phyloP scores from a whole-genome alignment of 148 eudicot genomes.

The Beta vulgaris region DNA sequence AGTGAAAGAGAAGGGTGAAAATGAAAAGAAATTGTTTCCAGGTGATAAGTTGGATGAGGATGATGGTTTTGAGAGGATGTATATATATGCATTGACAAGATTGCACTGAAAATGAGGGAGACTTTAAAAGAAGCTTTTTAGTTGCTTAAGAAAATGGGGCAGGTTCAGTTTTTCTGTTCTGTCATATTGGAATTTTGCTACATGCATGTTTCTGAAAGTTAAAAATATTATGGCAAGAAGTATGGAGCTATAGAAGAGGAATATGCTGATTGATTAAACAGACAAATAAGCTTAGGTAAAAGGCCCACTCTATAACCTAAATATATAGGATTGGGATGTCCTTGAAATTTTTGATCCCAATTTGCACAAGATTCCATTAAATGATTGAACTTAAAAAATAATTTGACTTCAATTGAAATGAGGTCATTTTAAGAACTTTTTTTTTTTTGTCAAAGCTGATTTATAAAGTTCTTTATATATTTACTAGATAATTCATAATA shows the following conservation, averaged over 20 bases:
- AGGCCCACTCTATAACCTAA: slow-evolving; percentile 21
- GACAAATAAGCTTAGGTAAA: slow-evolving; percentile 14
- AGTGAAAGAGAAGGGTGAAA: not conserved
- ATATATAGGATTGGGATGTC: slow-evolving; percentile 22
- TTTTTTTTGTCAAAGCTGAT: not conserved
- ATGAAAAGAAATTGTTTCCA: not conserved
- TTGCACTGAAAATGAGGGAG: slow-evolving; percentile 34
- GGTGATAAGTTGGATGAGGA: slow-evolving; percentile 9
- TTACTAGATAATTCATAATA: too few species aligned
- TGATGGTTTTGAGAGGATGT: slow-evolving; percentile 11
- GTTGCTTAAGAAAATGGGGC: slow-evolving; percentile 24
- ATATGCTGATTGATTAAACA: slow-evolving; percentile 17
- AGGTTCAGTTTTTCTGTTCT: slow-evolving; percentile 26
- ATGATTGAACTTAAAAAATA: not conserved
- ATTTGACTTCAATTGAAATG: slow-evolving; percentile 26
- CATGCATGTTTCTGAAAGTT: slow-evolving; percentile 29
- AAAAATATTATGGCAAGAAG: slow-evolving; percentile 22
- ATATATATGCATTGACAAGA: slow-evolving; percentile 11
- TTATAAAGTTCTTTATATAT: slow-evolving; percentile 1
- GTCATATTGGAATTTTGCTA: slow-evolving; percentile 31
- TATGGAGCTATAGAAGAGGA: slow-evolving; percentile 23
- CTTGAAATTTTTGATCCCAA: too few species aligned
- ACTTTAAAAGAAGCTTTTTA: slow-evolving; percentile 14
- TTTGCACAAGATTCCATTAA: slow-evolving; percentile 5
- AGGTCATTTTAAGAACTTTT: slow-evolving; percentile 20